phyloP scores from a whole-genome alignment of 768 basidiomycete species.

The Trametes meyenii region DNA sequence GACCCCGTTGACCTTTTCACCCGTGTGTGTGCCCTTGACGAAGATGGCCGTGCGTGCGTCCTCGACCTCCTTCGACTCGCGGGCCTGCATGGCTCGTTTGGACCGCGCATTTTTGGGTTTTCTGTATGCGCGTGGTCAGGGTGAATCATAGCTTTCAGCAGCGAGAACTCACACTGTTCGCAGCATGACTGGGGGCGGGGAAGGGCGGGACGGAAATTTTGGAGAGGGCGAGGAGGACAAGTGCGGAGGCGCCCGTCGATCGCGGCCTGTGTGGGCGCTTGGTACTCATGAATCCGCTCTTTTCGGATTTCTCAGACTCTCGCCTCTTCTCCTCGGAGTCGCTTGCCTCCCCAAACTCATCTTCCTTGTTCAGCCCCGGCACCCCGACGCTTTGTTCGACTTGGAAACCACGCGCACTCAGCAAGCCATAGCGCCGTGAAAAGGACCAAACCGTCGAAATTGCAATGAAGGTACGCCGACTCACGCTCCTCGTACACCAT shows the following conservation, averaged over 20 bases:
- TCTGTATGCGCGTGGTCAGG: constrained; percentile 35
- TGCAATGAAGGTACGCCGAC: neutral
- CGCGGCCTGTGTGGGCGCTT: constrained; percentile 7
- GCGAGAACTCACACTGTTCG: constrained; percentile 32
- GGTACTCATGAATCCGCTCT: neutral
- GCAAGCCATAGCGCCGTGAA: neutral
- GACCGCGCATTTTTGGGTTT: constrained; percentile 97
- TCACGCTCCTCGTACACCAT: too few species aligned
- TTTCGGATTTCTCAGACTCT: neutral
- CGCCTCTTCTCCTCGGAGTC: neutral
- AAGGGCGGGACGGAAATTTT: constrained; percentile 6
- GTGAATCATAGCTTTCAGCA: neutral
- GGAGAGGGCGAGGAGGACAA: constrained; percentile 1
- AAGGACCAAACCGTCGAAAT: neutral
- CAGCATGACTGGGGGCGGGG: constrained; percentile 23
- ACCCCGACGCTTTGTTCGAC: too few species aligned
- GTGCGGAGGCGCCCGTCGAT: constrained; percentile 10
- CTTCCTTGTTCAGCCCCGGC: too few species aligned
- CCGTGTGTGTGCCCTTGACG: constrained; percentile 85
- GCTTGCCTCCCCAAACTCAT: too few species aligned
- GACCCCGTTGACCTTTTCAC: constrained; percentile 74
- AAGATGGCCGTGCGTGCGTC: constrained; percentile 88
- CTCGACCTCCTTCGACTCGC: constrained; percentile 89
- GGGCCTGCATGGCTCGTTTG: constrained; percentile 84
- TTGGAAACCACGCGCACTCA: too few species aligned